Percentiles rank a stretch among this genome's conserved stretches.
These are phyloP conservation scores for Parathielavia appendiculata DNA, from an alignment of 495 filamentous ascomycete species.

Conservation along the genomic window DNA sequence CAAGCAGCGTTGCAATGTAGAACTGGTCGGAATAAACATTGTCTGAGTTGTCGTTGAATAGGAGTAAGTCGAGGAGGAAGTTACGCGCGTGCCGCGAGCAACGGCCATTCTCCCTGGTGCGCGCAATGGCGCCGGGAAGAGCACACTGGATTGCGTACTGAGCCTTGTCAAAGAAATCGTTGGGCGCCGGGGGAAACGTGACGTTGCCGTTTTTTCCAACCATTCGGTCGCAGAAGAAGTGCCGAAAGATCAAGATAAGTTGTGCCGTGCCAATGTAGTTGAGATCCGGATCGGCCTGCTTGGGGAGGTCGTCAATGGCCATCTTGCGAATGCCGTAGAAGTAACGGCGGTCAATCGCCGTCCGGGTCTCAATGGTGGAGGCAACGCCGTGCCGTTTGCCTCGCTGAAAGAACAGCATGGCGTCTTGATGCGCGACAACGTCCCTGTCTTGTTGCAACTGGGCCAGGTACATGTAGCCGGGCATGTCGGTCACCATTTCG, in stretches of 20 bases:
- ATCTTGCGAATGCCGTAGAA: slow-evolving; percentile 86
- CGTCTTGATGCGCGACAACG: slow-evolving; percentile 88
- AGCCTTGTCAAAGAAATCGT: slow-evolving; percentile 82
- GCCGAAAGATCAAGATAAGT: slow-evolving; percentile 75
- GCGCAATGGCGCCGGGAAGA: slow-evolving; percentile 73
- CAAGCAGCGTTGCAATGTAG: slow-evolving; percentile 79
- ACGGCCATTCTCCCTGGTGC: slow-evolving; percentile 69
- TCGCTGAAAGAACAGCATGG: slow-evolving; percentile 44
- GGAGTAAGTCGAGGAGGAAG: slow-evolving; percentile 81
- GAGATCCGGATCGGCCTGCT: slow-evolving; percentile 56
- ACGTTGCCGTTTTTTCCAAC: slow-evolving; percentile 34
- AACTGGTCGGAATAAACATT: slow-evolving; percentile 83
- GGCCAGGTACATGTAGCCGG: slow-evolving; percentile 93
- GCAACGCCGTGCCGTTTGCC: slow-evolving; percentile 61
- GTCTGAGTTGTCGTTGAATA: slow-evolving; percentile 87
- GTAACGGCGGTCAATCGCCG: slow-evolving; percentile 85
- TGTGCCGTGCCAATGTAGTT: slow-evolving; percentile 80
- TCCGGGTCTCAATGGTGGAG: slow-evolving; percentile 79
- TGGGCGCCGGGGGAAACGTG: slow-evolving; percentile 70
- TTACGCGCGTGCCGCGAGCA: slow-evolving; percentile 69
- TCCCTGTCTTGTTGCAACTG: slow-evolving; percentile 97
- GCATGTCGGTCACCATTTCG: slow-evolving; percentile 67
- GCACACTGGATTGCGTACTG: slow-evolving; percentile 76
- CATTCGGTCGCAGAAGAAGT: slow-evolving; percentile 73
- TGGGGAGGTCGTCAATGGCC: slow-evolving; percentile 69